Evolutionary conservation across 768 basidiomycete species (phyloP), one percentile per base, ranked within the genome.

Genomic region (Amanita inopinata): DNA sequence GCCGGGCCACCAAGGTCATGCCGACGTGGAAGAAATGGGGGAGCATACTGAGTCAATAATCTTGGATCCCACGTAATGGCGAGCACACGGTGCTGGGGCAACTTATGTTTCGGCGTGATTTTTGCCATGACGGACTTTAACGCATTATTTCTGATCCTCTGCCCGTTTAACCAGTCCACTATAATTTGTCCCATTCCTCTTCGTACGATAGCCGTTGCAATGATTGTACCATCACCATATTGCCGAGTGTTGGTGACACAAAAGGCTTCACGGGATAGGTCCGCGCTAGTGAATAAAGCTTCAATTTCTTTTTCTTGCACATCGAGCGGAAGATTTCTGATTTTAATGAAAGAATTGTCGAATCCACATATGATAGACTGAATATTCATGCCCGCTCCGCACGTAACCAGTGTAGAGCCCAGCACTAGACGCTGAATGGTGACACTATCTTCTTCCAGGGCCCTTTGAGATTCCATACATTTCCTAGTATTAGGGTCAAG

Each of bases 311-410:
- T 20, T 8, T 25, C 17, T 9, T 27, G 33, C 2, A 47, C 47
- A 17, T 51, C 35, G 23, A 31, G 9, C 3, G 52, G 51, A 10
- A 55, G 34, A 4, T 49, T 38, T 20, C 46, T 47, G 33, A 55
- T 37, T 2, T 46, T 33, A 34, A 47, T 30, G 23, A 39, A 35
- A 39, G 52, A 49, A 11, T 37, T 31, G 27, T 47, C 48, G 37
- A 53, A 51, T 28, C 50, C 49, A 14, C 49, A 46, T 22, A 49
- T 46, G 41, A 48, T 33, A 11, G 37, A 22, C 33, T 12, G 35
- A 35, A 50, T 35, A 2, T 27, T 15, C 9, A 40, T n/a, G 20
- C 20, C 66, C 38, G 46, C 57, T 49, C 46, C 54, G 54, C 46
- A 50, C 18, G 49, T 51, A 33, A 53, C 51, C 22, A 50, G 33